Conservation (phyloP, 73 alveolate genomes). For the Durusdinium trenchii region DNA sequence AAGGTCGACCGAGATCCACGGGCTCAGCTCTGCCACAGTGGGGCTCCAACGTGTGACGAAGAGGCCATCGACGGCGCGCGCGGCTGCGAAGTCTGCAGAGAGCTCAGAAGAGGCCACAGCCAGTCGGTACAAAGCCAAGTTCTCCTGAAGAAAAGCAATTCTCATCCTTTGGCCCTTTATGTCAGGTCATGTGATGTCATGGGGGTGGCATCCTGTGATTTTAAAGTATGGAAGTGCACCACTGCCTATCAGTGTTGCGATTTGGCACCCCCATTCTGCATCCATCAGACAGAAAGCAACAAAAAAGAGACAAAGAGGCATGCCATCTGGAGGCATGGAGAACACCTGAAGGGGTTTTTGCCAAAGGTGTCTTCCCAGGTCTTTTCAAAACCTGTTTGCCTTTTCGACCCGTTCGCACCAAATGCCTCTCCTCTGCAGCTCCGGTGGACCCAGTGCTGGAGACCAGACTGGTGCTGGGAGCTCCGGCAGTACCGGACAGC, state of each 20-base stretch:
- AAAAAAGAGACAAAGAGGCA: background rate
- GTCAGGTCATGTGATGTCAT: background rate
- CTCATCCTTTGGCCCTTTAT: background rate
- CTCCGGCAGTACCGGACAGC: background rate
- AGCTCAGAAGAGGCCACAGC: background rate
- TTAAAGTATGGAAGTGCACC: too few relatives aligned
- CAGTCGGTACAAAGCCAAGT: background rate
- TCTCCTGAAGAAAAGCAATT: background rate
- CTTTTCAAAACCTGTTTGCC: too few relatives aligned
- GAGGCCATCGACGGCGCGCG: slow-evolving; percentile 3
- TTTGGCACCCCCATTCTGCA: too few relatives aligned
- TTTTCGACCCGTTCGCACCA: too few relatives aligned
- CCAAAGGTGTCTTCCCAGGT: too few relatives aligned
- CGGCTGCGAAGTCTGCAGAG: background rate
- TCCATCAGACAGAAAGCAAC: background rate
- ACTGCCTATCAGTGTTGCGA: too few relatives aligned
- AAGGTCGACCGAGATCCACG: slow-evolving; percentile 48
- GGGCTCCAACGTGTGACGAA: slow-evolving; percentile 8
- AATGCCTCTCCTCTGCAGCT: slow-evolving; percentile 17
- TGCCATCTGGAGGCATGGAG: too few relatives aligned
- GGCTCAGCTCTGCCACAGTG: background rate
- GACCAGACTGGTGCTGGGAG: background rate
- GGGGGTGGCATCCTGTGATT: too few relatives aligned
- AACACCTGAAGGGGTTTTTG: background rate
- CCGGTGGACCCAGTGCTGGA: background rate